Conservation (phyloP, 2,329 filamentous ascomycete genomes). For the Cryphonectria nitschkei region DNA sequence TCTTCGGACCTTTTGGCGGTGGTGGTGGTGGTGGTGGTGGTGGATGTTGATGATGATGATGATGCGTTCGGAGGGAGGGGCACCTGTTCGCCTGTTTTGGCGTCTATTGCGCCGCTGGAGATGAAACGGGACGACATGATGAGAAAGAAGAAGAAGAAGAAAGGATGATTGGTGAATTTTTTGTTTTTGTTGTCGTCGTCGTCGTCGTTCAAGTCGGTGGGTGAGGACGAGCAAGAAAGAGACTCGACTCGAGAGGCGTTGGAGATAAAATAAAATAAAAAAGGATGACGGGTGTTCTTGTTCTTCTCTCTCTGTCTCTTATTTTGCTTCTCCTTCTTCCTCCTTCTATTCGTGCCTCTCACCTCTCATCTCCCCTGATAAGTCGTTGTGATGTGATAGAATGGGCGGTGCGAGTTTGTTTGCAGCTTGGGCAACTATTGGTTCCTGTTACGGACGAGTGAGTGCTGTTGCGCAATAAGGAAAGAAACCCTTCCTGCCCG, state of each 20-base stretch:
- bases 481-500: too few relatives aligned
- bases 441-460: too few relatives aligned
- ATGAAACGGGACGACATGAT: constrained; percentile 60
- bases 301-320: not conserved
- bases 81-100: constrained; percentile 38
- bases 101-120: constrained; percentile 56
- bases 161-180: not conserved
- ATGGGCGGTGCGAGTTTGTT: too few relatives aligned
- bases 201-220: not conserved
- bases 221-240: not conserved
- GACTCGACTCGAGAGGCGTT: not conserved
- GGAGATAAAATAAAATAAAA: too few relatives aligned
- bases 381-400: too few relatives aligned
- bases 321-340: not conserved
- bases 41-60: not conserved
- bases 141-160: not conserved
- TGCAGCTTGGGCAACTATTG: too few relatives aligned
- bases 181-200: too few relatives aligned
- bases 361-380: not conserved
- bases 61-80: constrained; percentile 14
- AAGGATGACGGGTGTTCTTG: too few relatives aligned
- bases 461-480: too few relatives aligned
- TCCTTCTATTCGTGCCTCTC: not conserved
- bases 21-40: constrained; percentile 23
- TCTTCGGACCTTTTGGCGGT: constrained; percentile 43